Evolutionary conservation across 2,329 filamentous ascomycete species (phyloP).

Genomic region (Phyllosticta capitalensis): DNA sequence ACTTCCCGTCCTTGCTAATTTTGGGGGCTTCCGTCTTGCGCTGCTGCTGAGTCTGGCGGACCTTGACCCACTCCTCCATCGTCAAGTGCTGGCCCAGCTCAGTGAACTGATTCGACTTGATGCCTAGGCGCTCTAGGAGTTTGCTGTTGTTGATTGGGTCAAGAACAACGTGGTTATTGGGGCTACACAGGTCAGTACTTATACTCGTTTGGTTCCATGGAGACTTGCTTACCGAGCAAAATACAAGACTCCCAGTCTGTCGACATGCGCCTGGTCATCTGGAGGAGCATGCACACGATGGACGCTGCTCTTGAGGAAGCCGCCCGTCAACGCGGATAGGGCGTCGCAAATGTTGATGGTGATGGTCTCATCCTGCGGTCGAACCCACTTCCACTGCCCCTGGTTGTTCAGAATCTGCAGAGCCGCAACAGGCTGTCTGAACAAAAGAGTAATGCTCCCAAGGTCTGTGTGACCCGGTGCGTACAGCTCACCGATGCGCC

Average conservation of each 20-base stretch:
- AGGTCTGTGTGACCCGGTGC: slow-evolving; percentile 47
- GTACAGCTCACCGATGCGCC: slow-evolving; percentile 36
- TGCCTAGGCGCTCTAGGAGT: slow-evolving; percentile 24
- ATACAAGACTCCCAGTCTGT: slow-evolving; percentile 42
- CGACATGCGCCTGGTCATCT: slow-evolving; percentile 38
- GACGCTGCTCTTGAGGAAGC: slow-evolving; percentile 40
- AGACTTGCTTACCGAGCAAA: slow-evolving; percentile 36
- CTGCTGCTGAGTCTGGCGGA: slow-evolving; percentile 32
- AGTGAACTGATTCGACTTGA: slow-evolving; percentile 22
- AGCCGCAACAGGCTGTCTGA: slow-evolving; percentile 49
- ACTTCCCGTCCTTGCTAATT: slow-evolving; percentile 30
- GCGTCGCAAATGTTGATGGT: slow-evolving; percentile 34
- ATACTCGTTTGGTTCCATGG: too few species aligned
- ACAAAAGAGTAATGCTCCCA: slow-evolving; percentile 47
- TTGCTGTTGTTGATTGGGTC: slow-evolving; percentile 30
- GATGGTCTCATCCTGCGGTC: slow-evolving; percentile 31
- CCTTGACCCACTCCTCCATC: slow-evolving; percentile 37
- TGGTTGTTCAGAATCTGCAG: slow-evolving; percentile 40
- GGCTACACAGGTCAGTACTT: slow-evolving; percentile 14
- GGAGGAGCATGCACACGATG: slow-evolving; percentile 43
- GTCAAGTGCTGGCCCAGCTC: slow-evolving; percentile 30
- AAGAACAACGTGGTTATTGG: slow-evolving; percentile 30
- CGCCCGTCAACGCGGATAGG: slow-evolving; percentile 30
- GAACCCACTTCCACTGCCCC: slow-evolving; percentile 35
- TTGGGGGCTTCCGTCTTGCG: slow-evolving; percentile 28